phyloP scores from a whole-genome alignment of 106 monocot species.

The Dioscorea dumetorum region DNA sequence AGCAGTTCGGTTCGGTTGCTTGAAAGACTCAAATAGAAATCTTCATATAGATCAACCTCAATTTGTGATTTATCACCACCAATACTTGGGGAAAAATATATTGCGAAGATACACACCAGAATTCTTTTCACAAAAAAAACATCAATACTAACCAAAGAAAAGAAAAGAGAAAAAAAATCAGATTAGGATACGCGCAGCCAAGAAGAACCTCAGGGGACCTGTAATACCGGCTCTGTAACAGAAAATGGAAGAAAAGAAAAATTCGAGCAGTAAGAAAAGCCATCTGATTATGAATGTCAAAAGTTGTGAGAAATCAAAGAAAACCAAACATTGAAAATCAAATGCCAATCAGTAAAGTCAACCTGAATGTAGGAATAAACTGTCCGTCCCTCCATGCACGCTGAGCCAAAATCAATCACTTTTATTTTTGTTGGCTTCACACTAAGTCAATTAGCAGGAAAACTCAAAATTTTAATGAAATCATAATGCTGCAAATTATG shows the following conservation, averaged over 20 bases:
- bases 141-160: no score
- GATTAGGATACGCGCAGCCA: constrained; percentile 90
- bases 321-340: not conserved
- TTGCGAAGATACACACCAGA: no score
- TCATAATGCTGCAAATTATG: not conserved
- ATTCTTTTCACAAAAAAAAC: no score
- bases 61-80: no score
- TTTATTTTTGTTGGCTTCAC: constrained; percentile 71
- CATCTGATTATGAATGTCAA: not conserved
- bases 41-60: no score
- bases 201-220: constrained; percentile 97
- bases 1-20: not conserved
- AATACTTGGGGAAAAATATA: no score
- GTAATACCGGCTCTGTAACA: constrained; percentile 92
- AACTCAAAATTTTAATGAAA: not conserved
- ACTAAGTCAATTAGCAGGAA: constrained; percentile 11
- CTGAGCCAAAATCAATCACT: constrained; percentile 98
- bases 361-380: constrained; percentile 99
- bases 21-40: no score
- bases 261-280: not conserved
- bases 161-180: no score
- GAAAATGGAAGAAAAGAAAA: not conserved
- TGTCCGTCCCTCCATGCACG: constrained; percentile 76
- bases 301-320: not conserved
- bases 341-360: not conserved